phyloP scores from a whole-genome alignment of 2,329 filamentous ascomycete species.

The Helotiales sp. region DNA sequence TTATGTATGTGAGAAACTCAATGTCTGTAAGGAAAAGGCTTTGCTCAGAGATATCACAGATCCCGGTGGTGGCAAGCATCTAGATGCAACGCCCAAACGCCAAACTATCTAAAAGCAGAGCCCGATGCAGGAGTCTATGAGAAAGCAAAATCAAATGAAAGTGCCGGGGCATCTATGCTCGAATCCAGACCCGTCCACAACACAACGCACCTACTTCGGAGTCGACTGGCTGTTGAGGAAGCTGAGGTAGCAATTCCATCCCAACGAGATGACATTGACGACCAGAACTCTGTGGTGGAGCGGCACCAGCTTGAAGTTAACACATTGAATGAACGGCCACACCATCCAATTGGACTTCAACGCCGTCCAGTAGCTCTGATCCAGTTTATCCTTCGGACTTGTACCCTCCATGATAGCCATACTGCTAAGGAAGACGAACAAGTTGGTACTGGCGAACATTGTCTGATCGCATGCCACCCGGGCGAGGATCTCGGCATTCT shows the following conservation, averaged over 20 bases:
- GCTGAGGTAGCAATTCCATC: constrained; percentile 52
- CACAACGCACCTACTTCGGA: neutral
- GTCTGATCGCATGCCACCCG: constrained; percentile 69
- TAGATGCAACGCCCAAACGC: constrained; percentile 16
- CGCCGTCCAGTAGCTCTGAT: constrained; percentile 62
- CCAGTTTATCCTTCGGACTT: constrained; percentile 64
- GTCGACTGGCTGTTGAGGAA: constrained; percentile 30
- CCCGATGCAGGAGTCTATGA: constrained; percentile 6
- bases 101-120: constrained; percentile 11
- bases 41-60: constrained; percentile 7
- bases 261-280: constrained; percentile 71
- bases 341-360: constrained; percentile 73
- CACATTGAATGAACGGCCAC: constrained; percentile 70
- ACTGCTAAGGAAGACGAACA: constrained; percentile 67
- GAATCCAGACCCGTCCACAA: neutral
- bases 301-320: constrained; percentile 74
- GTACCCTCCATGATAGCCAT: constrained; percentile 71
- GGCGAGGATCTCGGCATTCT: constrained; percentile 64
- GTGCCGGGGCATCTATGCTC: neutral
- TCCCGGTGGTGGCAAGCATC: neutral
- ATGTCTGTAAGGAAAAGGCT: neutral
- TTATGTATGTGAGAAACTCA: neutral
- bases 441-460: constrained; percentile 68
- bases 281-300: constrained; percentile 71
- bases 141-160: neutral